phyloP scores from a whole-genome alignment of 164 flowering plant genomes.

The Magnolia changhungtana region DNA sequence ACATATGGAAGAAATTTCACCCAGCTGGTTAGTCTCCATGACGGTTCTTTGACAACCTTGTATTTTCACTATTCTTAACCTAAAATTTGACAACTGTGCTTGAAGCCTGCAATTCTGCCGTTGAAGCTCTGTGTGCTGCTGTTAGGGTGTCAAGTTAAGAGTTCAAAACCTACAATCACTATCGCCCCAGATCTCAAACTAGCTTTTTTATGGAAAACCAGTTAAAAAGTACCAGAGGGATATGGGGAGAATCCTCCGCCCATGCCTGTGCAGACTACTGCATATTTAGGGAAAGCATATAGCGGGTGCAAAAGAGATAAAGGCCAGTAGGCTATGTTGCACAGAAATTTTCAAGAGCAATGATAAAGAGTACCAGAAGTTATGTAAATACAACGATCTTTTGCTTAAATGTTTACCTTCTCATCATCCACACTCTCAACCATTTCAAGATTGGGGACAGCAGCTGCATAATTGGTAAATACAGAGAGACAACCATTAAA shows the following conservation, averaged over 20 bases:
- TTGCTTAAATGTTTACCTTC: conserved; percentile 49
- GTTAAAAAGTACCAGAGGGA: background rate
- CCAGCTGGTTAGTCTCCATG: too few relatives aligned
- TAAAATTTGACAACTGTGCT: background rate
- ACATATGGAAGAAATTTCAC: too few relatives aligned
- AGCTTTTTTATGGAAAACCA: background rate
- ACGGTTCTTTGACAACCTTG: too few relatives aligned
- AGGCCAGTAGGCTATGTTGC: background rate
- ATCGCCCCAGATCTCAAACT: background rate
- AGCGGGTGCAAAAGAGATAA: background rate
- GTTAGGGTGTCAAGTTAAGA: background rate
- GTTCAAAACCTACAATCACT: background rate
- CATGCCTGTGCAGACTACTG: background rate
- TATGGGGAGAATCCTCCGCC: background rate
- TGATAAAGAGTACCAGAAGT: background rate
- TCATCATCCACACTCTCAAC: conserved; percentile 84
- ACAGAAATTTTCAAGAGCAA: background rate
- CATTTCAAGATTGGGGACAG: conserved; percentile 79
- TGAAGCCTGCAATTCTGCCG: background rate
- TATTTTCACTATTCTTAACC: background rate
- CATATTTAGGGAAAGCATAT: background rate
- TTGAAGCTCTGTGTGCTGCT: background rate
- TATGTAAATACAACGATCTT: background rate
- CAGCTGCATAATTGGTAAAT: conserved; percentile 48
- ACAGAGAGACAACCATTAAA: background rate